phyloP scores from a whole-genome alignment of 495 filamentous ascomycete species.

The Aspergillus steynii region DNA sequence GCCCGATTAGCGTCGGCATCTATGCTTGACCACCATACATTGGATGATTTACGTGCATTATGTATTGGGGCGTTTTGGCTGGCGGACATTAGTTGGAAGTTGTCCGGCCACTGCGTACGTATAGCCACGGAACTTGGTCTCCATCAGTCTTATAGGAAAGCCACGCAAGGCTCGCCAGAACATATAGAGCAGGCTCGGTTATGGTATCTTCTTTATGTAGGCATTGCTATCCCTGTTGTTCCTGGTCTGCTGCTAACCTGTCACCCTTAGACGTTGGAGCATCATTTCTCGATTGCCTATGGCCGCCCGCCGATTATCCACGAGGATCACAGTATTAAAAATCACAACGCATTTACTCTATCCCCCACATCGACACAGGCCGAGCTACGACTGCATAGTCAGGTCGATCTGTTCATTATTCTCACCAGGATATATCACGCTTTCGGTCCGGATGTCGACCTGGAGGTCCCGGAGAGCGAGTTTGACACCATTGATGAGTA shows the following conservation, averaged over 20 bases:
- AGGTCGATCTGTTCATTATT: conserved; percentile 60
- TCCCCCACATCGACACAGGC: conserved; percentile 45
- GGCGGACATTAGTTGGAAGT: conserved; percentile 55
- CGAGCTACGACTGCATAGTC: conserved; percentile 55
- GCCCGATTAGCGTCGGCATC: conserved; percentile 50
- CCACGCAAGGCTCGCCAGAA: conserved; percentile 45
- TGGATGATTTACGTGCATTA: conserved; percentile 54
- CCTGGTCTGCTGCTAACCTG: conserved; percentile 11
- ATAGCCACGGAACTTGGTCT: conserved; percentile 55
- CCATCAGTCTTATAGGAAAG: conserved; percentile 52
- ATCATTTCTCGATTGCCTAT: conserved; percentile 58
- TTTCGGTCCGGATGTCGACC: conserved; percentile 59
- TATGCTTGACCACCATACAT: conserved; percentile 52
- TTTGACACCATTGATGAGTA: conserved; percentile 46
- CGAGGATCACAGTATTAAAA: conserved; percentile 52
- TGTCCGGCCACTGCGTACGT: conserved; percentile 58
- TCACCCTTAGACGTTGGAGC: conserved; percentile 47
- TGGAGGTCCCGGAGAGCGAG: conserved; percentile 50
- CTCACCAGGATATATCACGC: conserved; percentile 57
- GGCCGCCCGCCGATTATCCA: conserved; percentile 56
- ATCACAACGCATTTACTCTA: conserved; percentile 51
- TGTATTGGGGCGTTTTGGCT: conserved; percentile 59
- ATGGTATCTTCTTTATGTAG: conserved; percentile 56
- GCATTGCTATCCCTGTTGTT: conserved; percentile 12
- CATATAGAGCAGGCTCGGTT: conserved; percentile 48